Base-by-base conservation (phyloP, 2,329 filamentous ascomycete genomes). In the Ophiocordyceps camponoti-rufipedis region DNA sequence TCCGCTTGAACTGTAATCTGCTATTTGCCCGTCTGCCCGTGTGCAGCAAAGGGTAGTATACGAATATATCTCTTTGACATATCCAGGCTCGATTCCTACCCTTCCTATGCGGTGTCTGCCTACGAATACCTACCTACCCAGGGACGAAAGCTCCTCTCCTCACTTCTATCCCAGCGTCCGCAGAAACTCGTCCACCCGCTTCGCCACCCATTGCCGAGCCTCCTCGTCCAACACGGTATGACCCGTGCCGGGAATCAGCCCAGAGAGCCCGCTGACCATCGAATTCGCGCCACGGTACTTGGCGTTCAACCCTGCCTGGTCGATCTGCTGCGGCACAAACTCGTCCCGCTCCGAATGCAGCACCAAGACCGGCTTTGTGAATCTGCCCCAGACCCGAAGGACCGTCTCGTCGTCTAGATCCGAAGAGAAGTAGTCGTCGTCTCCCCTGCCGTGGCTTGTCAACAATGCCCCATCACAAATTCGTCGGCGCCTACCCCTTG, bases 371-470 rank as follows among this genome's bases (percentile, higher is more conserved):
- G 76, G 74, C 45, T 73, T 69, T 41, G 66, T 63, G 46, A 85
- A 65, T 44, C 63, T 64, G 4, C 78, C 72, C 71, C 89, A 94
- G n/a, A 80, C 80, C 13, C 58, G 58, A 23, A 61, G 55, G 7
- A 87, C 64, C 16, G 69, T 66, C 31, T 73, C 67, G 31, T 70
- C 63, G 0, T 66, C 60, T n/a, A 91, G 63, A 56, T 91, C 83
- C 3, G 77, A 79, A n/a, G 82, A 88, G 63, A 94, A 94, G 56
- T 83, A 85, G 58, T 94, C 88, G 58, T 95, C 88, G 48, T 84
- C 81, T 10, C 80, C 82, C 5, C 77, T 75, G n/a, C 3, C 12
- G 18, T 35, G 2, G 29, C 10, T 44, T 39, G 31, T 41, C n/a
- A 45, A 33, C 4, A 19, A 5, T 19, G 18, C 28, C 10, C 18